These are phyloP conservation scores for Colletotrichum ledebouriae DNA, from an alignment of 2,329 filamentous ascomycete species.

Conservation along the genomic window DNA sequence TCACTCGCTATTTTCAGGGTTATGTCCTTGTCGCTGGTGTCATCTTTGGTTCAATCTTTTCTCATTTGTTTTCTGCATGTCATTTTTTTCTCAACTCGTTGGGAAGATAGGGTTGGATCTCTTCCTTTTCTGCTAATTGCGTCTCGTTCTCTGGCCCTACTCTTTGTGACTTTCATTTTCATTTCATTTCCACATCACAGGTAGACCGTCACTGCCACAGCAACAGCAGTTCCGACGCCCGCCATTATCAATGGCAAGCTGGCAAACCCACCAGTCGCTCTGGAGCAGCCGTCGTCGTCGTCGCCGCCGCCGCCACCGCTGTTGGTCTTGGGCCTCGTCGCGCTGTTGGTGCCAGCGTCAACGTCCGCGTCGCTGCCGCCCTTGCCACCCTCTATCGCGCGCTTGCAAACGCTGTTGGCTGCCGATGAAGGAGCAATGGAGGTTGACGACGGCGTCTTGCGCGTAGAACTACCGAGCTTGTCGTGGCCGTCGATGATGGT, in stretches of 20 bases:
- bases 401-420: slow-evolving; percentile 25
- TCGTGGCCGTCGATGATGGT: slow-evolving; percentile 30
- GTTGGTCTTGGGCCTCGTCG: no score
- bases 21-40: background rate
- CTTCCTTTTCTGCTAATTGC: no score
- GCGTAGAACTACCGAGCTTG: slow-evolving; percentile 12
- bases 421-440: slow-evolving; percentile 6
- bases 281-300: slow-evolving; percentile 22
- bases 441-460: background rate
- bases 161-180: background rate
- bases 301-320: slow-evolving; percentile 1
- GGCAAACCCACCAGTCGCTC: slow-evolving; percentile 1
- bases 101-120: no score
- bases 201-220: background rate
- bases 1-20: background rate
- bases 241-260: slow-evolving; percentile 8
- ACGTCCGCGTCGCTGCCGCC: background rate
- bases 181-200: background rate
- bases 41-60: background rate
- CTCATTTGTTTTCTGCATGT: no score
- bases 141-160: background rate
- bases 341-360: no score
- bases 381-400: slow-evolving; percentile 5
- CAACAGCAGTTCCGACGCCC: slow-evolving; percentile 5
- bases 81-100: no score